Evolutionary conservation across 2,329 filamentous ascomycete species (phyloP).

Genomic region (Botrytis porri): DNA sequence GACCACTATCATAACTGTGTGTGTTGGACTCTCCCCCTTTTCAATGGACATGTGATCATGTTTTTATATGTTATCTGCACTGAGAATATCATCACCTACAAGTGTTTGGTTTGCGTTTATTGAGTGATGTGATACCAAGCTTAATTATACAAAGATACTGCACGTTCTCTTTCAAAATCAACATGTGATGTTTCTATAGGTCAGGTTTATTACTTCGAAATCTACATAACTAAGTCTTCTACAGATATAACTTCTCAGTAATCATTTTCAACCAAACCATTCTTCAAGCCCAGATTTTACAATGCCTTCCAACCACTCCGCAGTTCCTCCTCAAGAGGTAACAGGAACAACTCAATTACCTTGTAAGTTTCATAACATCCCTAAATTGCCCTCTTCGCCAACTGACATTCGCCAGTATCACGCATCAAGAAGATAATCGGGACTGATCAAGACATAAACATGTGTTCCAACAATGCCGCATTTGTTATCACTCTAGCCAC

Average conservation of each 20-base stretch:
- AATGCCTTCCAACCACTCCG: conserved; percentile 90
- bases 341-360: conserved; percentile 84
- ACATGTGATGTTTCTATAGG: not conserved
- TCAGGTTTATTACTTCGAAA: not conserved
- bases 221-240: not conserved
- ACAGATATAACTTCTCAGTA: not conserved
- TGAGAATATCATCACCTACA: not conserved
- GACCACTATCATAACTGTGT: not conserved
- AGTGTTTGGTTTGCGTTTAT: not conserved
- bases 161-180: no score
- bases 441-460: conserved; percentile 78
- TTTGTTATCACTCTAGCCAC: conserved; percentile 93
- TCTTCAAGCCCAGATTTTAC: conserved; percentile 18
- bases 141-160: no score
- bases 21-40: not conserved
- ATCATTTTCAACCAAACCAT: not conserved
- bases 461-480: conserved; percentile 89
- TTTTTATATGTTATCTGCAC: not conserved
- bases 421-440: conserved; percentile 94
- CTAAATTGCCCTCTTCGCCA: not conserved
- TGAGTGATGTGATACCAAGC: not conserved
- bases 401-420: conserved; percentile 59
- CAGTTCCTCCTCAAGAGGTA: conserved; percentile 77
- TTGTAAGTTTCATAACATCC: conserved; percentile 52
- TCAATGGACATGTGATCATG: not conserved